Evolutionary conservation across 2,329 filamentous ascomycete genomes (phyloP), one percentile per base, ranked within the genome.

Genomic region (Coniochaeta sp.): DNA sequence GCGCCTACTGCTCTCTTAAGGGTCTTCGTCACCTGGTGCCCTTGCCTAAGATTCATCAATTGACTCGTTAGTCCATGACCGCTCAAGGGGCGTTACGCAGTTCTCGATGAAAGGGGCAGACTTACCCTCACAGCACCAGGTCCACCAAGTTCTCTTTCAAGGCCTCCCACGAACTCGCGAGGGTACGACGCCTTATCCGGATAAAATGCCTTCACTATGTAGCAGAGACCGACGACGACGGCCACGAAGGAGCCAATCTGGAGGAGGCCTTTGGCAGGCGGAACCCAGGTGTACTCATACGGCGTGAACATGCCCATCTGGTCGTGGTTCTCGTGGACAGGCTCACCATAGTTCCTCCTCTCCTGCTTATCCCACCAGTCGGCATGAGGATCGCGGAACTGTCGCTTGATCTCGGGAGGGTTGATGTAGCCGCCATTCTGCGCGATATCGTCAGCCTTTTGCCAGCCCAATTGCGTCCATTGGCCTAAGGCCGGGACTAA

Each of bases 321-420:
- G 74, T 99, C 96, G 75, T 97, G 89, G 75, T 99, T 95, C 77
- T 99, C 96, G 75, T 99, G 93, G 58, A 96, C 86, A 14, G 93
- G 91, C 77, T 99, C 96, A 75, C 93, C 93, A 73, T 90, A 98
- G 82, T 99, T 98, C 70, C 95, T 87, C 73, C 93, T 88, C 76
- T 98, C 95, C 79, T 99, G 95, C 75, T 92, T 89, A 77, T 99
- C 93, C 91, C 92, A 98, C 91, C 92, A 99, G 72, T 91, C 88
- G 72, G 77, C 93, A 74, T 98, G 85, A 38, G 96, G 95, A 75
- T 98, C 95, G 73, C 95, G 91, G 79, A 91, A 90, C 75, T 92
- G 88, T 68, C 93, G 89, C 82, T 96, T 97, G 76, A 93, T 79
- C 59, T 82, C 77, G 16, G 87, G 85, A 61, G 90, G 89, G 77